Conservation (phyloP, 495 filamentous ascomycete species). For the Penicillium angulare region DNA sequence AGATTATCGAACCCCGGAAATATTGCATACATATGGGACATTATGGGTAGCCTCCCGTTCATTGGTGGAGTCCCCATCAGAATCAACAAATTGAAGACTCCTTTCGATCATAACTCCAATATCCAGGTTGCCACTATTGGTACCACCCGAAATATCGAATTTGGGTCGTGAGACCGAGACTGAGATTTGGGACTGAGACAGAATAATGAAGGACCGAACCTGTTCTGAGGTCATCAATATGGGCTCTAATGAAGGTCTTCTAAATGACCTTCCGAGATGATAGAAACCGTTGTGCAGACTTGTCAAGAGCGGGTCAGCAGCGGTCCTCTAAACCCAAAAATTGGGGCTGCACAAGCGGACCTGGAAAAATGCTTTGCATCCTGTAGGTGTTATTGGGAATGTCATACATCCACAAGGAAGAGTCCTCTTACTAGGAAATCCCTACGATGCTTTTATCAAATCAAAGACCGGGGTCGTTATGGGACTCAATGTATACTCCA, state of each 20-base stretch:
- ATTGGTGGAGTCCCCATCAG: not conserved
- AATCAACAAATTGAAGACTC: not conserved
- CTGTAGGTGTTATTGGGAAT: slow-evolving; percentile 17
- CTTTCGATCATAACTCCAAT: slow-evolving; percentile 1
- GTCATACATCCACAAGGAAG: slow-evolving; percentile 23
- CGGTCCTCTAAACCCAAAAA: not conserved
- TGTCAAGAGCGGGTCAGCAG: slow-evolving; percentile 13
- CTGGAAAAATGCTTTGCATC: slow-evolving; percentile 18
- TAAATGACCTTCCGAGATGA: slow-evolving; percentile 6
- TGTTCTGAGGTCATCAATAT: not conserved
- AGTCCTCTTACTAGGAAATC: slow-evolving; percentile 1
- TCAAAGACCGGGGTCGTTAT: slow-evolving; percentile 3
- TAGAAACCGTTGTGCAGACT: slow-evolving; percentile 7
- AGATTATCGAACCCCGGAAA: not conserved
- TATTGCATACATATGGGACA: not conserved
- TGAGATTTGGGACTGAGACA: too few relatives aligned
- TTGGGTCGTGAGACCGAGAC: slow-evolving; percentile 6
- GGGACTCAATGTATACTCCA: not conserved
- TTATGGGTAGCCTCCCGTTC: not conserved
- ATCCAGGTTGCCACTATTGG: slow-evolving; percentile 16
- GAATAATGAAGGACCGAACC: not conserved
- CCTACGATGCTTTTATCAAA: slow-evolving; percentile 2
- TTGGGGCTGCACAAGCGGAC: slow-evolving; percentile 13
- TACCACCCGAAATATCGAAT: slow-evolving; percentile 18
- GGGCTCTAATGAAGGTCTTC: not conserved